Percentiles rank a stretch among this genome's conserved stretches.
These are phyloP conservation scores for Komagataella phaffii DNA, from an alignment of 805 yeast species.

Conservation along the genomic window DNA sequence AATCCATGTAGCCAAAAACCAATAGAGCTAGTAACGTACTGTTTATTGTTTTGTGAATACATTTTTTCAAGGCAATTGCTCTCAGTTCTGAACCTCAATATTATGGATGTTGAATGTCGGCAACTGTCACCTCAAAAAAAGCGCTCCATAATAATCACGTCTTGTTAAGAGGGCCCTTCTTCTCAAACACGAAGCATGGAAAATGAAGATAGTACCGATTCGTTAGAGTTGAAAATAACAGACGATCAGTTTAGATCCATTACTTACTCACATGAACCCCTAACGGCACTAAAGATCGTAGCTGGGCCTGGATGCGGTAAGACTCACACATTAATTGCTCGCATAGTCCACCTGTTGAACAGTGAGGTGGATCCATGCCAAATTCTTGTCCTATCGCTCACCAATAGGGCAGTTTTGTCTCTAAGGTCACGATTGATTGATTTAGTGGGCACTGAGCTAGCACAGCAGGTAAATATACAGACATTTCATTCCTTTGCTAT, in stretches of 20 bases:
- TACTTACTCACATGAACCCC: constrained; percentile 21
- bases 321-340: constrained; percentile 41
- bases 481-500: constrained; percentile 60
- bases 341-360: constrained; percentile 34
- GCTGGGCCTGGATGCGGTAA: constrained; percentile 77
- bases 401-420: constrained; percentile 52
- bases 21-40: no score
- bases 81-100: no score
- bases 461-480: constrained; percentile 24
- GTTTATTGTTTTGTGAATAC: no score
- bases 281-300: constrained; percentile 31
- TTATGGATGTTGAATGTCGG: not conserved
- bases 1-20: no score
- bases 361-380: constrained; percentile 32
- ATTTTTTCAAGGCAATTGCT: no score
- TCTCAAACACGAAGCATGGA: not conserved
- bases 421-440: constrained; percentile 18
- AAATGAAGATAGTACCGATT: not conserved
- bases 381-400: constrained; percentile 50
- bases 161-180: not conserved
- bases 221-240: constrained; percentile 16
- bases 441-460: constrained; percentile 20
- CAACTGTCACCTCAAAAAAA: not conserved
- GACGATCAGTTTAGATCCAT: constrained; percentile 33
- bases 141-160: not conserved